Evolutionary conservation across 495 filamentous ascomycete genomes (phyloP), one percentile per base, ranked within the genome.

Genomic region (Copromyces sp.): DNA sequence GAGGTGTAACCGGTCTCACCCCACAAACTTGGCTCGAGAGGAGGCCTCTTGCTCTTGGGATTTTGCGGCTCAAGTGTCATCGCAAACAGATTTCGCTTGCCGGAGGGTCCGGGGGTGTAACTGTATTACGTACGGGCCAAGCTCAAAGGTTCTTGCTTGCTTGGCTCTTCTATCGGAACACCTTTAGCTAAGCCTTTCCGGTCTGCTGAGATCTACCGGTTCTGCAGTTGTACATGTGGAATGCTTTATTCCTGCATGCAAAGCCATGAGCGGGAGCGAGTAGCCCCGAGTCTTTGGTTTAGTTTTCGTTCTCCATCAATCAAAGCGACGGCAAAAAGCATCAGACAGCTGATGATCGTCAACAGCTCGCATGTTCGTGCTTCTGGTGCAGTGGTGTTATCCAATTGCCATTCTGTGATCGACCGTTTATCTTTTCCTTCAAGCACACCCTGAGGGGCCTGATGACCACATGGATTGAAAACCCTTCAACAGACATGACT

Each of bases 1-100:
- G 80, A 82, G 24, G 73, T 80, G 32, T 81, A 75, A 78, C 39
- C 53, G 29, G 29, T 14, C 14, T 32, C 53, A 17, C 8, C 32
- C 53, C 39, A 40, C 39, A 9, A 41, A 17, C 3, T 4, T 24
- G 16, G 9, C 40, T 24, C 39, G 38, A 20, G 35, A 9, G n/a
- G 32, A 20, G 24, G 37, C 35, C 35, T 69, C 68, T 40, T 20
- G 53, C 35, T 69, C 68, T 40, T 20, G 53, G 20, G 47, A 1
- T 35, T 32, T 17, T 35, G 29, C 53, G 14, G 53, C 53, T 65
- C 53, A 65, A 65, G 17, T 20, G n/a, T 37, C 24, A 24, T 24
- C 24, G 24, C 24, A 24, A 24, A 24, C 24, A 24, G 24, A 24
- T 24, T 61, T 61, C 3, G 12, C 29, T 61, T 61, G 24, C 29